phyloP scores from a whole-genome alignment of 345 rosid genomes.

The Salix suchowensis region DNA sequence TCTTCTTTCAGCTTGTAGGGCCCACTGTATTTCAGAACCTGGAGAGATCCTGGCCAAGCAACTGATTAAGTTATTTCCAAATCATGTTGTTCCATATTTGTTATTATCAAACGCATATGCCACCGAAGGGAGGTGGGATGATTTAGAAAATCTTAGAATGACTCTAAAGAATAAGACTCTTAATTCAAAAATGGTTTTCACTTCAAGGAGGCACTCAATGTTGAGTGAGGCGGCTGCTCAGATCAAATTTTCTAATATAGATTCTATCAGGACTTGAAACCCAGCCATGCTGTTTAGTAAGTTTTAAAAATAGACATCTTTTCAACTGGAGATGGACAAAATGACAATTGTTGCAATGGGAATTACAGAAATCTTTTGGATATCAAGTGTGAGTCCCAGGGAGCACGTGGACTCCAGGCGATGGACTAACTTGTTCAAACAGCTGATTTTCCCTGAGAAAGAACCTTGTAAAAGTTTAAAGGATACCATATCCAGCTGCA shows the following conservation, averaged over 20 bases:
- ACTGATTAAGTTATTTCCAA: slow-evolving; percentile 43
- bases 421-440: neutral
- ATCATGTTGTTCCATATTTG: slow-evolving; percentile 44
- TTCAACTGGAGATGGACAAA: neutral
- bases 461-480: neutral
- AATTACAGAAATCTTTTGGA: neutral
- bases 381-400: neutral
- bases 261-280: neutral
- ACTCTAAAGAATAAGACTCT: slow-evolving; percentile 32
- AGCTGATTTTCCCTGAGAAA: neutral
- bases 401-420: neutral
- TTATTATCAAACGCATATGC: slow-evolving; percentile 49
- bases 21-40: slow-evolving; percentile 26
- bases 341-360: neutral
- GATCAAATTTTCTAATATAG: slow-evolving; percentile 26
- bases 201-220: slow-evolving; percentile 39
- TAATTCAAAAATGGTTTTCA: slow-evolving; percentile 12
- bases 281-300: neutral
- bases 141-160: slow-evolving; percentile 45
- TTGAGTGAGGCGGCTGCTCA: slow-evolving; percentile 42
- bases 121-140: slow-evolving; percentile 48
- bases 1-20: slow-evolving; percentile 41
- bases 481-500: neutral
- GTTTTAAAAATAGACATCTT: neutral
- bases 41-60: slow-evolving; percentile 48